A percentile compares a stretch with the other conserved stretches of the same genome.
These are phyloP conservation scores for Fonsecaea pedrosoi DNA, from an alignment of 2,329 filamentous ascomycete species.

Conservation along the genomic window DNA sequence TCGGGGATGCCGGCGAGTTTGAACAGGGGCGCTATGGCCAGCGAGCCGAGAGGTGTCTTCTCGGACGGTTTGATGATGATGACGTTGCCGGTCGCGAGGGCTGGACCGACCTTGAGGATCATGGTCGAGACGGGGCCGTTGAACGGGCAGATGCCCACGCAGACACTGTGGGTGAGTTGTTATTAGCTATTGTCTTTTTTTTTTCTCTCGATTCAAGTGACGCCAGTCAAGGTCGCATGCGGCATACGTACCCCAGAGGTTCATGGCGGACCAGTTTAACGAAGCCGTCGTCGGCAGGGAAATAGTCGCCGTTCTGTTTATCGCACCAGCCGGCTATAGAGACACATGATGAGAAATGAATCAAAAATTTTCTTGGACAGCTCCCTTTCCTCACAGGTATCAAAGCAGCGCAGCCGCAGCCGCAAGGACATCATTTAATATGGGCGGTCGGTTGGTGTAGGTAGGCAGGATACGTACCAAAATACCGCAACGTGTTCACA, in stretches of 20 bases:
- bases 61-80: conserved; percentile 65
- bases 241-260: conserved; percentile 49
- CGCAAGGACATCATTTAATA: too few relatives aligned
- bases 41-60: conserved; percentile 57
- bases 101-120: conserved; percentile 54
- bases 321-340: conserved; percentile 46
- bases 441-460: too few relatives aligned
- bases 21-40: conserved; percentile 64
- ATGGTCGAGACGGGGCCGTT: conserved; percentile 53
- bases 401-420: too few relatives aligned
- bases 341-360: too few relatives aligned
- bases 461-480: too few relatives aligned
- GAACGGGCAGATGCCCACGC: conserved; percentile 60
- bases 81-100: conserved; percentile 59
- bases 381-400: too few relatives aligned
- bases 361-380: too few relatives aligned
- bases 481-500: conserved; percentile 42
- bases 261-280: conserved; percentile 42
- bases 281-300: conserved; percentile 52
- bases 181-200: too few relatives aligned
- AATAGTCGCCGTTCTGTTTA: conserved; percentile 49
- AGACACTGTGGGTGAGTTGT: too few relatives aligned
- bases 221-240: conserved; percentile 41
- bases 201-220: too few relatives aligned
- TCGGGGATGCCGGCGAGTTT: conserved; percentile 64